These are phyloP conservation scores for Xylariaceae sp. DNA, from an alignment of 2,329 filamentous ascomycete genomes.

Conservation along the genomic window DNA sequence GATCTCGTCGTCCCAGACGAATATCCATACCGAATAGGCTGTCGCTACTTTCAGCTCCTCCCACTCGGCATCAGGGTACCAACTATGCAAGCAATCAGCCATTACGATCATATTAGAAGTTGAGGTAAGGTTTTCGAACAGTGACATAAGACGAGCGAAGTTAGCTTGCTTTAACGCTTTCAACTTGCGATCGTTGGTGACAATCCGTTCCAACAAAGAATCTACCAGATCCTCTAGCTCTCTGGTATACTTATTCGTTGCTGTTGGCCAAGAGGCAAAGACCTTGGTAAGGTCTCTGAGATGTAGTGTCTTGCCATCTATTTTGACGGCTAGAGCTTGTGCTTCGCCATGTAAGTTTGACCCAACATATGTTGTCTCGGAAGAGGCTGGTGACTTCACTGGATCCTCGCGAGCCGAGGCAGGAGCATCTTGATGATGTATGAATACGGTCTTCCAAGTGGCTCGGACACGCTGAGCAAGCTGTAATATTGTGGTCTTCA, in stretches of 20 bases:
- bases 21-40: constrained; percentile 32
- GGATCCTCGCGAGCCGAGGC: constrained; percentile 2
- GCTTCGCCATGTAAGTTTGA: constrained; percentile 22
- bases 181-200: constrained; percentile 27
- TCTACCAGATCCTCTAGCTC: constrained; percentile 22
- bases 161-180: constrained; percentile 32
- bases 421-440: constrained; percentile 14
- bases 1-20: constrained; percentile 34
- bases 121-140: constrained; percentile 21
- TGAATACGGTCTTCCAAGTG: constrained; percentile 12
- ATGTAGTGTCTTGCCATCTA: constrained; percentile 22
- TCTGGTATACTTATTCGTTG: constrained; percentile 21
- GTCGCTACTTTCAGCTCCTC: constrained; percentile 29
- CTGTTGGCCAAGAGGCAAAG: constrained; percentile 24
- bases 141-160: constrained; percentile 30
- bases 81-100: constrained; percentile 18
- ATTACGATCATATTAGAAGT: not conserved
- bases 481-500: constrained; percentile 16
- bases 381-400: constrained; percentile 1
- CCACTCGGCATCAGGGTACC: constrained; percentile 33
- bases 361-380: constrained; percentile 5
- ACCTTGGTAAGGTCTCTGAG: constrained; percentile 25
- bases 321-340: constrained; percentile 18
- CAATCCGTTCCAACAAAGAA: constrained; percentile 22
- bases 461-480: constrained; percentile 16